Base-by-base conservation (phyloP, 495 filamentous ascomycete genomes). In the Barbatosphaeria neglecta region DNA sequence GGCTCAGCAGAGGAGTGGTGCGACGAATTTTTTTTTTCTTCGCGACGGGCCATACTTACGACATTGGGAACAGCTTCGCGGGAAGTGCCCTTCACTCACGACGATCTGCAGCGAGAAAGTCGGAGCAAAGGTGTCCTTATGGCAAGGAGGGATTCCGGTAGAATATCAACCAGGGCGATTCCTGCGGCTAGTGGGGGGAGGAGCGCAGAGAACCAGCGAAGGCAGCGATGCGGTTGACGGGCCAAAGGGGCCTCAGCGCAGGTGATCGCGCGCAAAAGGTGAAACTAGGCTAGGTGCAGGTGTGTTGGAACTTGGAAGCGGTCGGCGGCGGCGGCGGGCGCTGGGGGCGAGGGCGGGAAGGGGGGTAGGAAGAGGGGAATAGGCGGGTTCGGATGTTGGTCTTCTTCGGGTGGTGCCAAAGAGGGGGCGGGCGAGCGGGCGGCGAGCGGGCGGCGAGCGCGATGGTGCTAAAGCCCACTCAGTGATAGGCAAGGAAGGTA, bases 61-160 rank as follows among this genome's bases (percentile, higher is more conserved):
- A 64, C 71, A 72, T 75, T 69, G 66, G 62, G 55, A 62, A 64
- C 53, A 52, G 59, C 48, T 56, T 51, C 43, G 49, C 46, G 52
- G 42, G 46, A 50, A 50, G 56, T 59, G 61, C 61, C 59, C 60
- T 65, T 65, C 51, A 55, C 66, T 63, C 59, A 49, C 61, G 51
- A 66, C 61, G 55, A 63, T 63, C 58, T 60, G 51, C 54, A 49
- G 50, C 53, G 55, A 57, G 57, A 58, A 52, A 62, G 59, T 56
- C 60, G 61, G 53, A 59, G 54, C 55, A 63, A 64, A 60, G 61
- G 56, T 47, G 51, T 38, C 38, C 52, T 53, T 27, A 33, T 17
- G 37, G 23, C 15, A 45, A n/a, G 39, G 42, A 35, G 40, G 25
- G 27, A 40, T 35, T 15, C 37, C 37, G 46, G 42, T 38, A 41